Evolutionary conservation across 1,139 yeast genomes (phyloP), one percentile per base, ranked within the genome.

Genomic region (Magnusiomyces sp.): DNA sequence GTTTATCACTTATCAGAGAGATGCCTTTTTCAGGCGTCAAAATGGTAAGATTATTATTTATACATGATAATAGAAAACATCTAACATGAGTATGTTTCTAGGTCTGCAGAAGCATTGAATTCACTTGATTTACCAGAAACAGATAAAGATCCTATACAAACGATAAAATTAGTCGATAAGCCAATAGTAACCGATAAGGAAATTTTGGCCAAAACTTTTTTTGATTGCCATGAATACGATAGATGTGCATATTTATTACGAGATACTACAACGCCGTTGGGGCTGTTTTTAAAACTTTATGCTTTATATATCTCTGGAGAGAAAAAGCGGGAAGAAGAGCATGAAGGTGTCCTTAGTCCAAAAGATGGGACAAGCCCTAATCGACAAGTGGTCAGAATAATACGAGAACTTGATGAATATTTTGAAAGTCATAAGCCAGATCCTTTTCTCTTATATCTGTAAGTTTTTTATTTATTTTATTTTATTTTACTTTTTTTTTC

Each of bases 161-260:
- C 42, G 31, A 11, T 39, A 11, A 4, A 9, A 5, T 6, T 39
- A 19, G 13, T 6, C 11, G 31, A 16, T 6, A 14, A 27, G 4
- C 13, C 29, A 13, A 9, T 11, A 20, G 31, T 9, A 20, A 46
- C 52, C 1, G 51, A 51, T 48, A 50, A 54, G 45, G 56, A 69
- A 13, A 59, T 79, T 11, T 69, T 88, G 31, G 97, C 95, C 0
- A 79, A 80, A 52, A 65, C 87, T 0, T 83, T 85, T 59, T 88
- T 92, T 69, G 83, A 80, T 59, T 80, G 90, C 61, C 83, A 85
- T 59, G 98, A 92, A 63, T 90, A 83, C 62, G 94, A 83, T 53
- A 69, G 98, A 34, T 86, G 94, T 53, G 80, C 86, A 1, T 71
- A 74, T 57, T 73, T 74, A 17, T 68, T 90, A 53, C 72, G 71